Evolutionary conservation across 179 eudicot genomes (phyloP).

Genomic region (Silene coronaria): DNA sequence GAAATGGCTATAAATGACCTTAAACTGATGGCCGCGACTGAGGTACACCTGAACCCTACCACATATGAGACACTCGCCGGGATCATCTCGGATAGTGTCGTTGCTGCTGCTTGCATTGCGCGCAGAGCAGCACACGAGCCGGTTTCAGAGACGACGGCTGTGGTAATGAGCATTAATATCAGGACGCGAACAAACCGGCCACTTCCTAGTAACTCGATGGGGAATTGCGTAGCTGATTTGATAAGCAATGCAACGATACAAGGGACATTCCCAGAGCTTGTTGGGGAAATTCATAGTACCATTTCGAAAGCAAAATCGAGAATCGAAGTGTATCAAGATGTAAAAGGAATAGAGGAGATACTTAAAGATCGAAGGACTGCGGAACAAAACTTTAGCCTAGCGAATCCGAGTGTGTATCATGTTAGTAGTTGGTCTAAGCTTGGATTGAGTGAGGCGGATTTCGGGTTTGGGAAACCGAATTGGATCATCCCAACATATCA

Average conservation of each 20-base stretch:
- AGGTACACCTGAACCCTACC: background rate
- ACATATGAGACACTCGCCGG: conserved; percentile 8
- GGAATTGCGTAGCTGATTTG: background rate
- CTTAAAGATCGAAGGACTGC: background rate
- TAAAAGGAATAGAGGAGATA: background rate
- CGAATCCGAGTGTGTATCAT: background rate
- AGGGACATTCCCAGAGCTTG: background rate
- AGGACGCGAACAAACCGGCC: conserved; percentile 5
- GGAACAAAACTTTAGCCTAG: background rate
- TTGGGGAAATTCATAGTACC: background rate
- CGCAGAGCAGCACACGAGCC: background rate
- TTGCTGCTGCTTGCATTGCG: background rate
- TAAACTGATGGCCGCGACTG: background rate
- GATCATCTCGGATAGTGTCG: conserved; percentile 6
- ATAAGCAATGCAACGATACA: background rate
- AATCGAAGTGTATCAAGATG: background rate
- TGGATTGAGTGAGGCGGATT: conserved; percentile 13
- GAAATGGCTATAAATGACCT: background rate
- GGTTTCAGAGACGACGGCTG: background rate
- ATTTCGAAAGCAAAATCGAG: background rate
- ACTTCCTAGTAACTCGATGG: conserved; percentile 8
- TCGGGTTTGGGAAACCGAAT: conserved; percentile 15
- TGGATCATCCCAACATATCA: conserved; percentile 6
- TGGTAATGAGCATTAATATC: background rate
- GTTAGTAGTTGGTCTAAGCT: conserved; percentile 15